Base-by-base conservation (phyloP, 2,329 filamentous ascomycete species). In the Clonostachys rhizophaga region DNA sequence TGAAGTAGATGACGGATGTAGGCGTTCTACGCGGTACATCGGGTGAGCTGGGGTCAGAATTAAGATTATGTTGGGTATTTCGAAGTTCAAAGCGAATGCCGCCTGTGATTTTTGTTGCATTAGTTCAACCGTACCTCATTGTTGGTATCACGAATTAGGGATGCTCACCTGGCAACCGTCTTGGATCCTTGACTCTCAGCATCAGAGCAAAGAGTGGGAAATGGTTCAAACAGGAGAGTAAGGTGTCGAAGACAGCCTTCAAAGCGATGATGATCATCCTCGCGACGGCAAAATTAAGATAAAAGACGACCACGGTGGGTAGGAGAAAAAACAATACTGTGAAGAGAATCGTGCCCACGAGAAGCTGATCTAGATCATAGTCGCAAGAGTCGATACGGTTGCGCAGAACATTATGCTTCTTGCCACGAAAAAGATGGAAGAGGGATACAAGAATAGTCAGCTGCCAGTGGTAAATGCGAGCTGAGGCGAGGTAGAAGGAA, bases 341-440 rank as follows among this genome's bases (percentile, higher is more conserved):
- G 62, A 99, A 99, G 17, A 99, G 75, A 50, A 99, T 97, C 1
- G 94, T 99, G 50, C 94, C 94, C 8, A 99, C 84, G 7, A 99
- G 83, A 5, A 99, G 81, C 68, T 99, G 95, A 63, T 99, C 94
- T 20, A 99, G 80, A 63, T 97, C 94, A 69, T 99, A 99, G 69
- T 97, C 94, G 74, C 94, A 99, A 42, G 91, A 96, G 64, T 99
- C 94, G 59, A 99, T 97, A 68, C 94, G 91, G 61, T 96, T 96
- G 51, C 95, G 87, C 18, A 99, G 80, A 14, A 99, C 87, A 56
- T 99, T 99, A 62, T 95, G 87, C 67, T 99, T 99, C 72, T 96
- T 97, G 49, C 94, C 95, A 34, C 92, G 89, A 63, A 99, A 99
- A 10, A 99, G 83, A 64, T 99, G 95, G 67, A 99, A 99, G n/a